Percentiles rank a stretch among this genome's conserved stretches.
phyloP scores from a whole-genome alignment of 2,329 filamentous ascomycete genomes.

The Fusarium nelsonii region DNA sequence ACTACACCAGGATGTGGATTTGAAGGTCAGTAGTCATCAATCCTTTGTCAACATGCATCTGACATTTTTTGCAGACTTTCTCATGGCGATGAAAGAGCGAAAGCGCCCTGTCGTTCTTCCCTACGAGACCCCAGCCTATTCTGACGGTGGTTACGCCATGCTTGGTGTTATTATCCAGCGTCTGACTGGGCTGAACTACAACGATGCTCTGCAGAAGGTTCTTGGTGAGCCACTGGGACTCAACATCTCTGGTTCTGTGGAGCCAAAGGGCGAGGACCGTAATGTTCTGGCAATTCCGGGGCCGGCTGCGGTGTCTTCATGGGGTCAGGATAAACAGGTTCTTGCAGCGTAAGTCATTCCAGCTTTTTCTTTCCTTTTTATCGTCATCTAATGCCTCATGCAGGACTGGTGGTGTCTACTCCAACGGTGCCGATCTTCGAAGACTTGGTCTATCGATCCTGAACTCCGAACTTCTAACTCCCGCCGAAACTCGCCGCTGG shows the following conservation, averaged over 20 bases:
- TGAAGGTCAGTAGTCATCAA: background rate
- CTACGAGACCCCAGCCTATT: slow-evolving; percentile 39
- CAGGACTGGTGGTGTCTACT: slow-evolving; percentile 38
- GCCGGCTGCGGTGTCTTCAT: background rate
- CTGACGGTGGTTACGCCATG: slow-evolving; percentile 38
- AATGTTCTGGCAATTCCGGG: slow-evolving; percentile 28
- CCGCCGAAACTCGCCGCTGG: slow-evolving; percentile 22
- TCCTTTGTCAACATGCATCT: fast-evolving
- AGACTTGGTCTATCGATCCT: slow-evolving; percentile 37
- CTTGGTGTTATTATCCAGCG: slow-evolving; percentile 32
- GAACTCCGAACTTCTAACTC: slow-evolving; percentile 32
- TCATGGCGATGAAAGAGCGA: slow-evolving; percentile 22
- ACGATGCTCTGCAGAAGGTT: slow-evolving; percentile 17
- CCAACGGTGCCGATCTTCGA: slow-evolving; percentile 27
- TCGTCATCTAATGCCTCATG: background rate
- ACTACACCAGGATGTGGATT: background rate
- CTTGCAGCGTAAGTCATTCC: slow-evolving; percentile 35
- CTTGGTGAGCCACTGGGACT: slow-evolving; percentile 32
- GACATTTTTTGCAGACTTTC: background rate
- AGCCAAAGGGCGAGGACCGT: slow-evolving; percentile 14
- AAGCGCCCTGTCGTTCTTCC: slow-evolving; percentile 28
- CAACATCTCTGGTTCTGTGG: background rate
- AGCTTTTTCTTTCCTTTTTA: no score
- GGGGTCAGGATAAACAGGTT: slow-evolving; percentile 35
- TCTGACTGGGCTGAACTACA: slow-evolving; percentile 21